Evolutionary conservation across 768 basidiomycete genomes (phyloP), one percentile per base, ranked within the genome.

Genomic region (Multifurca ochricompacta): DNA sequence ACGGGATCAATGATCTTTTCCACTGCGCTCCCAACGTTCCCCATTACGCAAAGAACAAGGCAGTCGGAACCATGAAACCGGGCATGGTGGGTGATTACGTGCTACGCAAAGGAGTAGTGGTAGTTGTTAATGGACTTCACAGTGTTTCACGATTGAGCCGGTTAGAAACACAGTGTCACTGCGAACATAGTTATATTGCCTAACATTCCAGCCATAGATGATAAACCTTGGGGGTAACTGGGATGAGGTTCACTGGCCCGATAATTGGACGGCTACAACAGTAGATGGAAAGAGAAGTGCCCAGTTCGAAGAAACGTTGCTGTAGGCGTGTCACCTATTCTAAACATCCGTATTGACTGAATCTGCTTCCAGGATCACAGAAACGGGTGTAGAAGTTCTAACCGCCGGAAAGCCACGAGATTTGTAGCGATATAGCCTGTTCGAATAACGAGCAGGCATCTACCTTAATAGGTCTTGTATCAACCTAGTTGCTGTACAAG

Each of bases 181-280:
- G 53, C 35, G 36, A 49, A 32, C 40, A 42, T 25, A 49, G 28
- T 36, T 18, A 18, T 31, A 47, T 37, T 14, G 41, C 43, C 52
- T 60, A 58, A 58, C 34, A 56, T 55, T 54, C 34, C 13, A 51
- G 45, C 63, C 64, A 48, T 68, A 95, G 80, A 97, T 97, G 94
- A 83, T 96, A 61, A 97, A 97, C 68, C 68, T 91, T 18, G 94
- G 94, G 5, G 75, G 77, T 48, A 81, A 75, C 59, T 87, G 85
- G 82, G 79, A 79, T 28, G 79, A 81, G 51, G 74, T 83, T 19
- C 90, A 92, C 66, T 92, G 93, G 93, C 85, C 86, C 30, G 92
- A 95, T 68, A 85, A 91, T 65, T 98, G 95, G 95, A 98, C 95
- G 3, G 91, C 94, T 1, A 91, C 87, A 19, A 99, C 96, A 4